These are phyloP conservation scores for Flaveria floridana DNA, from an alignment of 140 eudicot species.

Conservation along the genomic window DNA sequence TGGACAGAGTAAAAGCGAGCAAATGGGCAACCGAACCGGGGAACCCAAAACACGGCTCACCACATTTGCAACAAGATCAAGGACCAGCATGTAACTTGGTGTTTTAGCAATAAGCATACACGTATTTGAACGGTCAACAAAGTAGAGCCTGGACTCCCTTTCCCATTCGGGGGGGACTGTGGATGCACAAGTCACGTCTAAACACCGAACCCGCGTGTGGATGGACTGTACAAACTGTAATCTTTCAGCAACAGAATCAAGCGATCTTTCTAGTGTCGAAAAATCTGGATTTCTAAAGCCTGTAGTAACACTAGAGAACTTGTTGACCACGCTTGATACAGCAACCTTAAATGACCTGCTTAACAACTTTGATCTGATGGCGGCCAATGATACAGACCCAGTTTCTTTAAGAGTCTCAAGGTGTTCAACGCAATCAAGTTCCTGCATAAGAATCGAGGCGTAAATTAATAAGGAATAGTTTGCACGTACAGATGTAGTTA, in stretches of 20 bases:
- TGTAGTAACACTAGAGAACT: slow-evolving; percentile 34
- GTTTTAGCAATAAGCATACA: slow-evolving; percentile 62
- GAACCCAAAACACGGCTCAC: slow-evolving; percentile 70
- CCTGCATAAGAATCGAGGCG: slow-evolving; percentile 39
- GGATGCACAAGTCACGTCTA: slow-evolving; percentile 56
- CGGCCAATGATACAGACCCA: slow-evolving; percentile 46
- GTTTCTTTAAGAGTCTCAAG: slow-evolving; percentile 42
- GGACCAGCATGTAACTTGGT: slow-evolving; percentile 57
- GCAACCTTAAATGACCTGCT: background rate
- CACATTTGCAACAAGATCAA: slow-evolving; percentile 55
- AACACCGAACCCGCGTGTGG: slow-evolving; percentile 56
- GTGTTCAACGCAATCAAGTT: slow-evolving; percentile 48
- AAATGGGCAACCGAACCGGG: slow-evolving; percentile 61
- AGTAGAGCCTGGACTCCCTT: slow-evolving; percentile 46
- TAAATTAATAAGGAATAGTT: slow-evolving; percentile 4
- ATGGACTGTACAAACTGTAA: slow-evolving; percentile 59
- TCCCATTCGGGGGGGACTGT: slow-evolving; percentile 60
- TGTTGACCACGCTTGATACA: too few species aligned
- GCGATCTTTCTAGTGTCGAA: slow-evolving; percentile 37
- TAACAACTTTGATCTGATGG: slow-evolving; percentile 47
- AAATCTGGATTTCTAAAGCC: slow-evolving; percentile 35
- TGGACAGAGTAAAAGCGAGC: slow-evolving; percentile 58
- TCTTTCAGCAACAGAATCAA: slow-evolving; percentile 50
- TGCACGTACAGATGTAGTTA: background rate
- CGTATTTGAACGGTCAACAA: slow-evolving; percentile 46